Base-by-base conservation (phyloP, 176 grass and related monocot genomes). In the Saccharum officinarum region DNA sequence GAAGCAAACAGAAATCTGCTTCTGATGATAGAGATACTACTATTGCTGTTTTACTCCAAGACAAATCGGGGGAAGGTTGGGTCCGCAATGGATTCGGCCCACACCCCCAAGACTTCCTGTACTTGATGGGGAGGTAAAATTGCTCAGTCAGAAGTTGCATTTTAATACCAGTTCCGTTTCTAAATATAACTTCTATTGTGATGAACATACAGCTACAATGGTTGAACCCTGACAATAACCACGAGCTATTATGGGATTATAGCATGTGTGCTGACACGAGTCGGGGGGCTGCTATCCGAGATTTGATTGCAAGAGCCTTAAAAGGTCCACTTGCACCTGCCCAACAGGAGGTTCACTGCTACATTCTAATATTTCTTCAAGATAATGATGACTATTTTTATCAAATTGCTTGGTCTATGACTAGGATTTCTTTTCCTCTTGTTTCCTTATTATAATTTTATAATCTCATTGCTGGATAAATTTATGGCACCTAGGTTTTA, bases 241-340 rank as follows among this genome's bases (percentile, higher is more conserved):
- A 99, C 26, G 97, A 99, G 76, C 87, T 96, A 67, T 92, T 99
- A 69, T 99, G 97, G 97, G 97, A 99, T 89, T 92, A 92, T 87
- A 81, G 91, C 75, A 99, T 99, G 97, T 99, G 94, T 88, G 90
- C 93, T 83, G 97, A 96, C 57, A 97, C 97, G 3, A 99, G 92
- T 72, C 83, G 97, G 52, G 97, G 97, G 41, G 94, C 94, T 68
- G 94, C 92, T 45, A 88, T 99, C 67, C 90, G 97, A 82, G 94
- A 99, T 86, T 89, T 99, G 79, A 91, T 99, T 91, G 90, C 94
- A 84, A 92, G 90, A 89, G 94, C 97, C 78, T 90, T 97, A 71
- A 99, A 94, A 87, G 97, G 97, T 81, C 97, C 97, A 77, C 92
- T 99, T 77, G 90, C 68, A 86, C 97, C 97, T 86, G 79, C 88